Base-by-base conservation (phyloP, 148 eudicot genomes). In the Vaccinium darrowii region DNA sequence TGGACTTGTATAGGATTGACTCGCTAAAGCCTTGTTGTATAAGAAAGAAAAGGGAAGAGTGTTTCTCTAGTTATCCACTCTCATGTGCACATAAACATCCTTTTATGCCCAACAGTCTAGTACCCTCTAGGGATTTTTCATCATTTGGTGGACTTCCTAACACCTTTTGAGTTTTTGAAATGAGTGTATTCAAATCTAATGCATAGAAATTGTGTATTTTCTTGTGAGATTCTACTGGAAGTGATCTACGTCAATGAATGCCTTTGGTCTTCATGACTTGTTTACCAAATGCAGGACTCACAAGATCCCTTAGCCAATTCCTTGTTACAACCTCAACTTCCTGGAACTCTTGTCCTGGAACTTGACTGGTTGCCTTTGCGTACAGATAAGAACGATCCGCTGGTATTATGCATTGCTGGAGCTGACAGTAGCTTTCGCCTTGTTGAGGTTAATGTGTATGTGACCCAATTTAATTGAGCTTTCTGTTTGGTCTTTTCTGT, bases 361-460 rank as follows among this genome's bases (percentile, higher is more conserved):
- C 98, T 97, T 89, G 99, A 97, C 76, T 97, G 99, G 99, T 90
- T 97, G 88, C 95, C 96, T 84, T 73, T 95, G 86, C 91, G 99
- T 67, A 84, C 93, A 58, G 87, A 94, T 88, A 95, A 94, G 87
- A 91, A 93, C 85, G 99, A 97, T 90, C 99, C 99, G 19, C 89
- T 97, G 85, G 92, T 95, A 43, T 88, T 97, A 86, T 95, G 99
- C 89, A 86, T 97, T 82, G 99, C 99, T 88, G 99, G 99, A 89
- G 99, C 98, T 88, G 99, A 97, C 89, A 97, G 99, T 79, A 97
- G 99, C 89, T 97, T 95, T 84, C 98, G 99, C 78, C 98, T 95
- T 87, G 94, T 97, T 88, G 98, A 95, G 91, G 87, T 97, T 86
- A 88, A 91, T 83, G 86, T 91, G 99, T 97, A 97, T 79, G 99